phyloP scores from a whole-genome alignment of 305 asterid genomes.

The Rubia peregrina region DNA sequence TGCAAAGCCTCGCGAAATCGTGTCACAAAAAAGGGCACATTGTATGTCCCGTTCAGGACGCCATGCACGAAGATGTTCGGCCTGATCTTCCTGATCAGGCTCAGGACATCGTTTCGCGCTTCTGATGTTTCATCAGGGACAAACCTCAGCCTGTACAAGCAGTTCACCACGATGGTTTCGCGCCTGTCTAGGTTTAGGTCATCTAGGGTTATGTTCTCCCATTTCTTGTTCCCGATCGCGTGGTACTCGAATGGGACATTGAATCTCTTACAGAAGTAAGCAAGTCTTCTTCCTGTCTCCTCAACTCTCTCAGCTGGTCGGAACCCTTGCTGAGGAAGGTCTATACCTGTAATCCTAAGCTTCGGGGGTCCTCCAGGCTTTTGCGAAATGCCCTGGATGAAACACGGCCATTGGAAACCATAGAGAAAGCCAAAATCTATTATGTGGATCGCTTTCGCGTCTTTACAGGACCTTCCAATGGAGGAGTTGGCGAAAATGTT shows the following conservation, averaged over 20 bases:
- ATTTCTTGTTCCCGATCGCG: slow-evolving; percentile 57
- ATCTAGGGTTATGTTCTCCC: slow-evolving; percentile 59
- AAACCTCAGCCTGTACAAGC: slow-evolving; percentile 46
- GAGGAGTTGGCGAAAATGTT: slow-evolving; percentile 50
- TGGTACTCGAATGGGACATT: slow-evolving; percentile 72
- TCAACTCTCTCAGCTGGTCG: slow-evolving; percentile 61
- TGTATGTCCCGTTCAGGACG: slow-evolving; percentile 47
- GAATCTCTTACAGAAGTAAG: slow-evolving; percentile 63
- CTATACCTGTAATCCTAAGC: slow-evolving; percentile 81
- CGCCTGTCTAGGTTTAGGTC: slow-evolving; percentile 20
- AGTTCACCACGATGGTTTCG: slow-evolving; percentile 73
- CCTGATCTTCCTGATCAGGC: slow-evolving; percentile 42
- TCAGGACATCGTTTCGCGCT: slow-evolving; percentile 58
- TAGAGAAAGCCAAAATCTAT: slow-evolving; percentile 78
- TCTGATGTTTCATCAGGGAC: slow-evolving; percentile 61
- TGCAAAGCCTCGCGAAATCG: slow-evolving; percentile 84
- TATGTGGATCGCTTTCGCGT: slow-evolving; percentile 48
- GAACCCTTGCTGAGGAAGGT: slow-evolving; percentile 81
- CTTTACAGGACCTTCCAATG: slow-evolving; percentile 32
- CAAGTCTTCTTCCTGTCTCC: slow-evolving; percentile 69
- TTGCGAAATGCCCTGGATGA: slow-evolving; percentile 45
- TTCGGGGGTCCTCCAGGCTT: slow-evolving; percentile 67
- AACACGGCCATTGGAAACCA: slow-evolving; percentile 92
- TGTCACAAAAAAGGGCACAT: slow-evolving; percentile 62
- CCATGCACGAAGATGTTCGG: slow-evolving; percentile 55